phyloP scores from a whole-genome alignment of 2,329 filamentous ascomycete species.

The Ophiostoma angusticollis region DNA sequence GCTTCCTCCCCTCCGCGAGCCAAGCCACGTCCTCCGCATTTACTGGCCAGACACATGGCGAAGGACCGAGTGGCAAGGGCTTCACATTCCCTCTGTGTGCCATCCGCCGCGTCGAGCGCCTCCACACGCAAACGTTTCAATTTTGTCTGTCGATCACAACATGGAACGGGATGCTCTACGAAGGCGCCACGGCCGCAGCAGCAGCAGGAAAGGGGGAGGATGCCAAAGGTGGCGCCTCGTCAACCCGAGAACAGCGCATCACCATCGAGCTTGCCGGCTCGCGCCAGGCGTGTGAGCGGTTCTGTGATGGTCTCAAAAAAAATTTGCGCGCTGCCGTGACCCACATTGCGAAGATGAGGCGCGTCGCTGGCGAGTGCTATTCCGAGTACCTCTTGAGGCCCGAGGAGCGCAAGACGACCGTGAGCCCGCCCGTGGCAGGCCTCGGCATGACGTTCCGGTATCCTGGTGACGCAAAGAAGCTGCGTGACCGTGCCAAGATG shows the following conservation, averaged over 20 bases:
- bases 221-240: conserved; percentile 10
- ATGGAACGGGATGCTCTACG: conserved; percentile 64
- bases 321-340: conserved; percentile 77
- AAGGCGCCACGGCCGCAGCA: conserved; percentile 29
- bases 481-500: conserved; percentile 94
- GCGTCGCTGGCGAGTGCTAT: conserved; percentile 74
- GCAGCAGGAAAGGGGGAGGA: conserved; percentile 28
- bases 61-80: conserved; percentile 85
- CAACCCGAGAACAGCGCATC: conserved; percentile 62
- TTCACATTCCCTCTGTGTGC: conserved; percentile 90
- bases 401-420: conserved; percentile 49
- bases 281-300: conserved; percentile 79
- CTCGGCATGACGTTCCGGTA: conserved; percentile 88
- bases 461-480: conserved; percentile 85
- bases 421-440: conserved; percentile 74
- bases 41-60: conserved; percentile 85
- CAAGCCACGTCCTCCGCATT: conserved; percentile 70
- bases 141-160: conserved; percentile 92
- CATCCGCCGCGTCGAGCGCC: conserved; percentile 78
- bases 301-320: conserved; percentile 91
- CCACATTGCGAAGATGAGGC: conserved; percentile 72
- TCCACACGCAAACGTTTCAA: conserved; percentile 81
- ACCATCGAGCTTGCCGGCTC: conserved; percentile 85
- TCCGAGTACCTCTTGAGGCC: conserved; percentile 67
- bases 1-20: conserved; percentile 70